Evolutionary conservation across 2,329 filamentous ascomycete genomes (phyloP).

Genomic region (Chrysoporthe puriensis): DNA sequence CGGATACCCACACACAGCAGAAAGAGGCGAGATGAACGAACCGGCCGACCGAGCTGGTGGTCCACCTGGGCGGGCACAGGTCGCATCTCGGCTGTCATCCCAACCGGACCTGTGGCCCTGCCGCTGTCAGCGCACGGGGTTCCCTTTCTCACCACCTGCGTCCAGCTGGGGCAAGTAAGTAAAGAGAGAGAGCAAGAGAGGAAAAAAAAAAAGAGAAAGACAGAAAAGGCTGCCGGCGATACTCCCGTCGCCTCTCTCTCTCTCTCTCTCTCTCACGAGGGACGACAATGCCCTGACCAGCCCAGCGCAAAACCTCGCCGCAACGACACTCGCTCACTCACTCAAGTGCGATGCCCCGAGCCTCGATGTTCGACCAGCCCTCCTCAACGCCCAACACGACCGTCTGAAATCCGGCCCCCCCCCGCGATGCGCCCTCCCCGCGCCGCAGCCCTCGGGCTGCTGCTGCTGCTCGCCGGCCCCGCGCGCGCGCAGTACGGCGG

Average conservation of each 20-base stretch:
- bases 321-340: too few relatives aligned
- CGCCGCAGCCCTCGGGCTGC: slow-evolving; percentile 1
- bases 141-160: not conserved
- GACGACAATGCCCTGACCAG: too few relatives aligned
- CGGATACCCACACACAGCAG: not conserved
- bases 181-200: too few relatives aligned
- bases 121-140: not conserved
- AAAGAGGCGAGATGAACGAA: too few relatives aligned
- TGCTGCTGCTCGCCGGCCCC: not conserved
- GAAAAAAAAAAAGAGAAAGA: not conserved
- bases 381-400: too few relatives aligned
- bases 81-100: not conserved
- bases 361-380: too few relatives aligned
- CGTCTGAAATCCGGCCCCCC: not conserved
- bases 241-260: not conserved
- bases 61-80: not conserved
- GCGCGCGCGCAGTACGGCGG: slow-evolving; percentile 19
- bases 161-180: too few relatives aligned
- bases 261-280: too few relatives aligned
- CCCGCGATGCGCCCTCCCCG: slow-evolving; percentile 21
- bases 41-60: not conserved
- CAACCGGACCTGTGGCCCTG: too few relatives aligned
- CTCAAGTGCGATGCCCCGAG: too few relatives aligned
- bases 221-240: too few relatives aligned
- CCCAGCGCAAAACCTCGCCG: too few relatives aligned